Conservation (phyloP, 768 basidiomycete genomes). For the Hericium erinaceus region DNA sequence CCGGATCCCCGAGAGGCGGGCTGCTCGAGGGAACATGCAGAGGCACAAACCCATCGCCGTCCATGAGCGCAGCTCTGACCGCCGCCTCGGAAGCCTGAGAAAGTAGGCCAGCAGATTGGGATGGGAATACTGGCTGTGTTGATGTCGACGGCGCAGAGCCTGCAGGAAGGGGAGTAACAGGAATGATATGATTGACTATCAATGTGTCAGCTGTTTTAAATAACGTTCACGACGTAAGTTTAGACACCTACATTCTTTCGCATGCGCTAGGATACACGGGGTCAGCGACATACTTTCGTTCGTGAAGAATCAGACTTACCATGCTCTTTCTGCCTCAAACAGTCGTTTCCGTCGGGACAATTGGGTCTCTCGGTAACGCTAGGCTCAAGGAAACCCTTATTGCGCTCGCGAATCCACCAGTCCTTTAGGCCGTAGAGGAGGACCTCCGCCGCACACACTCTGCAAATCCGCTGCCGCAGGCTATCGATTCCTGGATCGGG, state of each 20-base stretch:
- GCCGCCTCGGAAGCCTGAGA: background rate
- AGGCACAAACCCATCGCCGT: background rate
- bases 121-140: background rate
- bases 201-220: background rate
- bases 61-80: background rate
- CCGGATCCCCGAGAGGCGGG: conserved; percentile 2
- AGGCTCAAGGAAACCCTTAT: conserved; percentile 54
- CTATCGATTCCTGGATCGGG: conserved; percentile 47
- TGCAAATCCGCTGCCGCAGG: conserved; percentile 55
- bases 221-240: no score
- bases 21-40: background rate
- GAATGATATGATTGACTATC: conserved; percentile 27
- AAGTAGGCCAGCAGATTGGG: background rate
- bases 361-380: conserved; percentile 51
- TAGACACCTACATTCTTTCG: conserved; percentile 52
- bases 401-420: conserved; percentile 78
- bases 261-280: conserved; percentile 40
- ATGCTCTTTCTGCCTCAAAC: conserved; percentile 54
- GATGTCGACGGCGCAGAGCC: background rate
- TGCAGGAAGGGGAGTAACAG: background rate
- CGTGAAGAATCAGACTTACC: conserved; percentile 30
- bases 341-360: conserved; percentile 54
- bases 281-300: background rate
- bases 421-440: conserved; percentile 67
- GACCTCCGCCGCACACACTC: conserved; percentile 67